Percentiles rank a stretch among this genome's conserved stretches.
phyloP scores from a whole-genome alignment of 1,284 basidiomycete species.

The Moesziomyces sp. region DNA sequence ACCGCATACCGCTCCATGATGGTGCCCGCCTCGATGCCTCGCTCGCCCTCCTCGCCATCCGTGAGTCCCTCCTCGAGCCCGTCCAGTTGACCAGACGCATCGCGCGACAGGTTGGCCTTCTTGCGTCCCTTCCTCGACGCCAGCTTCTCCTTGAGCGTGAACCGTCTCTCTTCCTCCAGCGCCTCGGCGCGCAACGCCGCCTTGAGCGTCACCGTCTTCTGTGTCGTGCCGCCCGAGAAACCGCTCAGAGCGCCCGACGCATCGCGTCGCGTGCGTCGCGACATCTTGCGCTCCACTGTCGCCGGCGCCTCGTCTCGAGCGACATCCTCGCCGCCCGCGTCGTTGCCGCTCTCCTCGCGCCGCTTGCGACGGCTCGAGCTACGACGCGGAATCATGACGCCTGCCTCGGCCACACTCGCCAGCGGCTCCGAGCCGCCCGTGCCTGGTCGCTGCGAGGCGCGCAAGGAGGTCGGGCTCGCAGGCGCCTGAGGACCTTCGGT shows the following conservation, averaged over 20 bases:
- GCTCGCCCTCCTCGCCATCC: conserved; percentile 19
- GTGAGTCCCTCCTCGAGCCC: conserved; percentile 23
- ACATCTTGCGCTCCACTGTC: conserved; percentile 18
- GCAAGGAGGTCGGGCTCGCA: conserved; percentile 24
- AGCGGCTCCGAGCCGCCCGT: conserved; percentile 33
- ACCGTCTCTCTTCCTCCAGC: conserved; percentile 54
- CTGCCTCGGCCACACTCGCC: conserved; percentile 28
- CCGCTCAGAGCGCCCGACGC: conserved; percentile 37
- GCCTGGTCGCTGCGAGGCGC: conserved; percentile 17
- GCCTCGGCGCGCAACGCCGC: conserved; percentile 59
- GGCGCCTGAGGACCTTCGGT: conserved; percentile 15
- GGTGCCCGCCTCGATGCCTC: conserved; percentile 10
- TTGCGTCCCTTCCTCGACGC: conserved; percentile 22
- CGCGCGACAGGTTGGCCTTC: conserved; percentile 23
- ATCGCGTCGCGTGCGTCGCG: conserved; percentile 33
- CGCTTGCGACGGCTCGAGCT: conserved; percentile 33
- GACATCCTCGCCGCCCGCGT: not conserved
- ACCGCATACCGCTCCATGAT: conserved; percentile 52
- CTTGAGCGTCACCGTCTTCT: conserved; percentile 50
- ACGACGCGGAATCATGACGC: conserved; percentile 28
- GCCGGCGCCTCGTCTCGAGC: conserved; percentile 1
- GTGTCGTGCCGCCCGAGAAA: conserved; percentile 25
- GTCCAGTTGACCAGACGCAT: conserved; percentile 20
- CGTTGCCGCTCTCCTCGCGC: conserved; percentile 4
- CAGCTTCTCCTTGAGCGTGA: conserved; percentile 43